Percentiles rank a stretch among this genome's conserved stretches.
Conservation (phyloP, 2,329 filamentous ascomycete species). For the Diaporthe capsici region DNA sequence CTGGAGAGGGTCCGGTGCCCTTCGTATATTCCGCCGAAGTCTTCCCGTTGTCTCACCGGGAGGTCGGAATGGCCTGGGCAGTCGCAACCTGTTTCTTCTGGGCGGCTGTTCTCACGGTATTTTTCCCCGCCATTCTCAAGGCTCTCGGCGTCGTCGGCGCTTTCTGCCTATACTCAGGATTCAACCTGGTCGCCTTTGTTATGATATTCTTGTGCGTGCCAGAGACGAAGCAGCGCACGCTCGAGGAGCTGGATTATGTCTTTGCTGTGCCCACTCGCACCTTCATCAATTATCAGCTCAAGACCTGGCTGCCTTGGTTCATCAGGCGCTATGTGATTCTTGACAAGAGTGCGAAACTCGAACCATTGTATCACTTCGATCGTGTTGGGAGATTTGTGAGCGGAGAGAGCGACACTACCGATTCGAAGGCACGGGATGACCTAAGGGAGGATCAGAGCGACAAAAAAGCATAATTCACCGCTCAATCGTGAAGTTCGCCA, state of each 20-base stretch:
- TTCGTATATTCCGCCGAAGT: constrained; percentile 80
- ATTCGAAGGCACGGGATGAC: constrained; percentile 9
- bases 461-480: not conserved
- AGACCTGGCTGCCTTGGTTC: constrained; percentile 72
- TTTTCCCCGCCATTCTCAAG: constrained; percentile 71
- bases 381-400: constrained; percentile 2
- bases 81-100: constrained; percentile 76
- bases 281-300: constrained; percentile 70
- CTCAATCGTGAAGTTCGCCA: not conserved
- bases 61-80: constrained; percentile 79
- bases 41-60: constrained; percentile 78
- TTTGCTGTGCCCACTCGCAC: constrained; percentile 72
- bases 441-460: not conserved
- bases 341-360: constrained; percentile 57
- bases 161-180: constrained; percentile 68
- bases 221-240: constrained; percentile 68
- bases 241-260: constrained; percentile 70
- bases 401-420: constrained; percentile 34
- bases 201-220: constrained; percentile 71
- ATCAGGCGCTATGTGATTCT: constrained; percentile 68
- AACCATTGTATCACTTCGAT: constrained; percentile 60
- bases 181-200: constrained; percentile 68
- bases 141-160: constrained; percentile 57
- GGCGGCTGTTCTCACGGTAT: constrained; percentile 73
- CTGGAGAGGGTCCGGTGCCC: constrained; percentile 75